Evolutionary conservation across 345 rosid genomes (phyloP).

Genomic region (Eucalyptus lansdowneana): DNA sequence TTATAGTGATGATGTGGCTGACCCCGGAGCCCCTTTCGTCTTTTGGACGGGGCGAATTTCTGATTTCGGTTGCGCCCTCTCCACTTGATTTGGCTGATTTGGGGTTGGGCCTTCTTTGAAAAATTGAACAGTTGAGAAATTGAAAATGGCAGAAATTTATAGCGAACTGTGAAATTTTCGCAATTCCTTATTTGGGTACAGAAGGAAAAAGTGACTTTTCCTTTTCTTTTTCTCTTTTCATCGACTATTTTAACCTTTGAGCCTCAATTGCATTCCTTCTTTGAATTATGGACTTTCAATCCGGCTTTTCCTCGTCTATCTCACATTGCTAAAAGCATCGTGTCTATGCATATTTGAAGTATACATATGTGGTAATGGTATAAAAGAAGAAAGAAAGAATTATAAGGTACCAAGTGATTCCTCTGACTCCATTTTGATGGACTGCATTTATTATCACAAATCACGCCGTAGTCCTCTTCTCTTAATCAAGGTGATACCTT

Average conservation of each 20-base stretch:
- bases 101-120: background rate
- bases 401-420: background rate
- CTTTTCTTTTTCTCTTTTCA: background rate
- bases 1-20: background rate
- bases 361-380: rapidly evolving
- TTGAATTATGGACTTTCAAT: background rate
- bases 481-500: background rate
- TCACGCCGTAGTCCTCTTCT: background rate
- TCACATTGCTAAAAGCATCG: rapidly evolving
- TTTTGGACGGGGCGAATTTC: background rate
- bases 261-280: background rate
- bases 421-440: background rate
- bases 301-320: rapidly evolving
- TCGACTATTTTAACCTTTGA: rapidly evolving
- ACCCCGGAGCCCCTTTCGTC: background rate
- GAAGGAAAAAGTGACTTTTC: background rate
- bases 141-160: background rate
- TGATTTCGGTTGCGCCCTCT: background rate
- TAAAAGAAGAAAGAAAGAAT: background rate
- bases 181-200: background rate
- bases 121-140: background rate
- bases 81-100: background rate
- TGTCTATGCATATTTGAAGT: background rate
- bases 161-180: background rate
- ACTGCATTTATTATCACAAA: background rate